phyloP scores from a whole-genome alignment of 1,284 basidiomycete genomes.

The Boletellus sp. region DNA sequence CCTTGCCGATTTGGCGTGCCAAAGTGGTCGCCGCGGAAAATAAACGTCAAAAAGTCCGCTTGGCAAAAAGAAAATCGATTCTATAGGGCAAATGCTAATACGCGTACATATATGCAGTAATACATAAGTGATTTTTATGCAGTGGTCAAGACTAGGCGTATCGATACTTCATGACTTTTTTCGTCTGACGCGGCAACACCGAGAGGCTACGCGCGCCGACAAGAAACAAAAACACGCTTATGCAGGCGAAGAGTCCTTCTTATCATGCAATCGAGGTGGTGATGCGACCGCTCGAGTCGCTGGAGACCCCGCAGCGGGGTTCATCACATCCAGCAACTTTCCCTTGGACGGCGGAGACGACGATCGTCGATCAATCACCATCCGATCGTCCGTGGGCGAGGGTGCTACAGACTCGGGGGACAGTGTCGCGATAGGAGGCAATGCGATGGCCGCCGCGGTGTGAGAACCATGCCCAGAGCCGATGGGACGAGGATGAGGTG shows the following conservation, averaged over 20 bases:
- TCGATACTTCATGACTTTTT: constrained; percentile 21
- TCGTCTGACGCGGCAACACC: constrained; percentile 16
- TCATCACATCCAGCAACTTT: constrained; percentile 52
- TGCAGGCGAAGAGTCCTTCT: constrained; percentile 29
- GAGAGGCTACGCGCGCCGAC: background rate
- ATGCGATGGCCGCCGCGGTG: constrained; percentile 36
- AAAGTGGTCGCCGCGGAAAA: background rate
- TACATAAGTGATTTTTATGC: constrained; percentile 28
- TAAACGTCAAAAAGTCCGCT: too few species aligned
- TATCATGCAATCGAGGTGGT: constrained; percentile 35
- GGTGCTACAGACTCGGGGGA: constrained; percentile 54
- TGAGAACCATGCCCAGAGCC: constrained; percentile 45
- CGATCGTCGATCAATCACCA: constrained; percentile 45
- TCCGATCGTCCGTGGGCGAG: constrained; percentile 50
- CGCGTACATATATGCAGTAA: constrained; percentile 29
- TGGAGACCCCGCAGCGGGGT: constrained; percentile 44
- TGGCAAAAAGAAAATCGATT: constrained; percentile 5
- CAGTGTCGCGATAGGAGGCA: constrained; percentile 65
- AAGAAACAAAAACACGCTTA: constrained; percentile 15
- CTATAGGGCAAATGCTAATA: constrained; percentile 22
- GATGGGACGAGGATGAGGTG: constrained; percentile 69
- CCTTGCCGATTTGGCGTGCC: background rate
- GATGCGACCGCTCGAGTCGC: constrained; percentile 36
- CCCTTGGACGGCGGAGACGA: constrained; percentile 44
- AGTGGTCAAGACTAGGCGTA: constrained; percentile 14